Base-by-base conservation (phyloP, 2,329 filamentous ascomycete species). In the Diaporthe longicolla region DNA sequence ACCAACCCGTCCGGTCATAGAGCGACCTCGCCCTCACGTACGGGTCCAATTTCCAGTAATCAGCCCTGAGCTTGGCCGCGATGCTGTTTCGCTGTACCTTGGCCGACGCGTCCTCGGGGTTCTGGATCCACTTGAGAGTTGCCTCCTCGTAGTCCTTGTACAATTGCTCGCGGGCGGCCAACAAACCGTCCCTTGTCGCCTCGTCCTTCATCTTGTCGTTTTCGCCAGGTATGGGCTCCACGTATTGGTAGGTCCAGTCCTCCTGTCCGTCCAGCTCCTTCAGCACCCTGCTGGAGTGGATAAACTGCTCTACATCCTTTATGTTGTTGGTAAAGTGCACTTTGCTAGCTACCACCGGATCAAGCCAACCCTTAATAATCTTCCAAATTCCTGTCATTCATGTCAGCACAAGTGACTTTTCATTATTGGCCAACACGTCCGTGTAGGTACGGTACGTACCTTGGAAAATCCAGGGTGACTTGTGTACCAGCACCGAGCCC, bases 401-500 rank as follows among this genome's bases (percentile, higher is more conserved):
- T 35, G 57, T 80, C 75, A 78, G 76, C 63, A 15, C 45, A 26
- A 13, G 21, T 26, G 15, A 52, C 45, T 37, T 19, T 9, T 24
- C 45, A 40, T 13, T 29, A 26, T 4, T 37, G 8, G 21, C 2
- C 26, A 48, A 15, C 19, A n/a, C 5, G 29, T 52, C 9, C 10
- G n/a, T 24, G 26, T 10, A n/a, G 9, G 0, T 77, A 77, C 6
- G 76, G 7, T 17, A 83, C 87, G 72, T 83, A 93, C 94, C 93
- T 87, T 97, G 95, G 85, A 99, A 99, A 59, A 99, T 87, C 97
- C 97, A 99, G 4, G 97, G 97, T 0, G 97, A 92, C 83, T 98
- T 98, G 87, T 99, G 97, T 50, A 99, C 94, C 59, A 98, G 89
- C 3, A 98, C 94, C 2, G 93, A 89, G 37, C 96, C 97, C 1